Conservation (phyloP, 805 yeast species). For the Ogataea nitratoaversa region DNA sequence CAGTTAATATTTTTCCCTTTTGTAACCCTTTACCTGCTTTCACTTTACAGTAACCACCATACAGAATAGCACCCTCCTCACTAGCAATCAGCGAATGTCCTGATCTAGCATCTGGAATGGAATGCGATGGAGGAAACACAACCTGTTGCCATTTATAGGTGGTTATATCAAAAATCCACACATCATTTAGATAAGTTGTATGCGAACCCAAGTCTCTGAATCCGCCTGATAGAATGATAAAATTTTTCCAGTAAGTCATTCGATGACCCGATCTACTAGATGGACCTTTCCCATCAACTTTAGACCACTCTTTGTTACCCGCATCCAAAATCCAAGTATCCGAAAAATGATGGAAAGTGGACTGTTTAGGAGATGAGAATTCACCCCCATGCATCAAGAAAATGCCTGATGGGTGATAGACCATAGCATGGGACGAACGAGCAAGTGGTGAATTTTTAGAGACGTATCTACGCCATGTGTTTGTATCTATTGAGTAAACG, state of each 20-base stretch:
- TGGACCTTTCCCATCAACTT: slow-evolving; percentile 77
- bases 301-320: slow-evolving; percentile 82
- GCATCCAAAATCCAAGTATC: slow-evolving; percentile 94
- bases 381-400: slow-evolving; percentile 92
- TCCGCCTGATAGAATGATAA: slow-evolving; percentile 82
- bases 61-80: slow-evolving; percentile 76
- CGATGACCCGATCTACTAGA: slow-evolving; percentile 90
- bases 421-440: slow-evolving; percentile 89
- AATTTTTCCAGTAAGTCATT: slow-evolving; percentile 88
- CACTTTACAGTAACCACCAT: slow-evolving; percentile 93
- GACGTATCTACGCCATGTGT: slow-evolving; percentile 71
- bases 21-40: slow-evolving; percentile 85
- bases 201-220: slow-evolving; percentile 84
- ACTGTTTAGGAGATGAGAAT: slow-evolving; percentile 92
- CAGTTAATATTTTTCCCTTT: slow-evolving; percentile 85
- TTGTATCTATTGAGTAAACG: slow-evolving; percentile 69
- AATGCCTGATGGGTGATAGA: slow-evolving; percentile 87
- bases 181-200: slow-evolving; percentile 77
- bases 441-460: slow-evolving; percentile 91
- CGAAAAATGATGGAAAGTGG: slow-evolving; percentile 92
- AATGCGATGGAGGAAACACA: slow-evolving; percentile 77
- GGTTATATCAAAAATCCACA: slow-evolving; percentile 90
- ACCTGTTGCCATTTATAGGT: slow-evolving; percentile 89
- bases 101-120: slow-evolving; percentile 85
- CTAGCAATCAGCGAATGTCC: slow-evolving; percentile 85